Evolutionary conservation across 2,329 filamentous ascomycete species (phyloP), one percentile per base, ranked within the genome.

Genomic region (Xylariaceae sp.): DNA sequence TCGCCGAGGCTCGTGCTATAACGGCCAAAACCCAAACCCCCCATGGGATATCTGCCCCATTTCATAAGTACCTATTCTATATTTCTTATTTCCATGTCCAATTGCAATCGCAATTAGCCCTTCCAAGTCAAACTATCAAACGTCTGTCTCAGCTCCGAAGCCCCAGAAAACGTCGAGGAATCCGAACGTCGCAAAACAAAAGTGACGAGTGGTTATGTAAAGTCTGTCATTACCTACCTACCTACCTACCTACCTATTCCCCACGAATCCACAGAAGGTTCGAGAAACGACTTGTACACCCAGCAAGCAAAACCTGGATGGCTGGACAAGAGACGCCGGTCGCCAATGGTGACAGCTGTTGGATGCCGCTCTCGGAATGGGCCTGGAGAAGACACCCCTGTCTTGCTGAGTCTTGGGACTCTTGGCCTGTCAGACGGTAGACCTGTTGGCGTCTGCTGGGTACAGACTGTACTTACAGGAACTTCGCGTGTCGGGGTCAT

Each of bases 231-330:
- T 19, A 19, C 19, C 19, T 19, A 19, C 19, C 19, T 19, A 19
- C 19, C 19, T 19, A 19, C 19, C 39, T 19, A 34, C 8, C 19
- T 8, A 4, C 31, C 19, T 0, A 27, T 47, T 19, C 47, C 47
- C 46, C 50, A 43, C 43, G 47, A 61, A 62, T 60, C 70, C 73
- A 74, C 71, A 71, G 73, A 75, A 75, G 67, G 60, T 75, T 75
- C 73, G 71, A 73, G 73, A 75, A 75, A 67, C 62, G 57, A 49
- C 49, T 47, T 53, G 40, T 48, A 39, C 46, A 49, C 35, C 12
- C 8, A 37, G 8, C 12, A 11, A 7, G 35, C 35, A 37, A 37
- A 37, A 37, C 35, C 35, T 37, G 35, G 49, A 26, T 45, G 39
- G 27, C 43, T 27, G 31, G 43, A 47, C 51, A 54, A 40, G 47